Base-by-base conservation (phyloP, 805 yeast species). In the Starmerella gropengiesseri region DNA sequence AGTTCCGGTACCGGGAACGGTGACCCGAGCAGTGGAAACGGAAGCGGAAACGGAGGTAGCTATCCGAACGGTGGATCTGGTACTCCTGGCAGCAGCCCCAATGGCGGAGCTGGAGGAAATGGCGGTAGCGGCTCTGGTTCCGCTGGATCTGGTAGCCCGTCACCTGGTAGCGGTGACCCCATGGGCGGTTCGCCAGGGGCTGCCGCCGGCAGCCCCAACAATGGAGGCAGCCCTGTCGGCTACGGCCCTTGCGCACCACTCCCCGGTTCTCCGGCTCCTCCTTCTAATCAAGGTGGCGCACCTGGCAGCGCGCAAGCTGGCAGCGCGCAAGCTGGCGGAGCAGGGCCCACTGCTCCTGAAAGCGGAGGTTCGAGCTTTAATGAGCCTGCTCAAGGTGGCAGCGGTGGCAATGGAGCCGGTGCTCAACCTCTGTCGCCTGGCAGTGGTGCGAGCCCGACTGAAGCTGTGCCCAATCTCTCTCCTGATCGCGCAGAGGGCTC, bases 31-130 rank as follows among this genome's bases (percentile, higher is more conserved):
- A 28, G 9, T 31, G 33, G 33, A 17, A 31, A 31, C 22, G 22
- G 22, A 2, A 31, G 17, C 22, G 22, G 22, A 9, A 28, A 28
- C 18, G 17, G 31, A n/a, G 16, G 18, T 18, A 8, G 18, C 5
- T 14, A 28, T 31, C 22, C 14, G 5, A 31, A 31, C 18, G 18
- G 31, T 23, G 31, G 34, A 13, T 26, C 23, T 22, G 34, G 36
- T 8, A 19, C 30, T 19, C 9, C 28, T 23, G 38, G 44, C 22
- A 23, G 17, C 21, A 11, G 37, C 16, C 27, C 29, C 9, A 11
- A 27, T 25, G 34, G 40, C 14, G 25, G 40, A 7, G 9, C 37
- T 25, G n/a, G 26, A 18, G 31, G 46, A 12, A 20, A 12, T 25
- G 30, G 46, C 19, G 23, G 42, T 25, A 9, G 25, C 16, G 17